phyloP scores from a whole-genome alignment of 2,329 filamentous ascomycete species.

The Botrytis fragariae region DNA sequence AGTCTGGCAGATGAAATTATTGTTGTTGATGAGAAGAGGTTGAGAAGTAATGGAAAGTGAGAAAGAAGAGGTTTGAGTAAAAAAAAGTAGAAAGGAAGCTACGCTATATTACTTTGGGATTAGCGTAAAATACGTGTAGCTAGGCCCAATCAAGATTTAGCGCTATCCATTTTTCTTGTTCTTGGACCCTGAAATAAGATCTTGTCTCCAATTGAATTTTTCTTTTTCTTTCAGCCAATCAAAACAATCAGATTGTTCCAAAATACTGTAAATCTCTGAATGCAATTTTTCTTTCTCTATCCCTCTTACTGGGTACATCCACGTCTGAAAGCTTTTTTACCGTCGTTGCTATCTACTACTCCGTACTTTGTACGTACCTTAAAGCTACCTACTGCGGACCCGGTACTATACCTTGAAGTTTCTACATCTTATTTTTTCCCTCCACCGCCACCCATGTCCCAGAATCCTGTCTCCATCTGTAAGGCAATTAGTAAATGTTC shows the following conservation, averaged over 20 bases:
- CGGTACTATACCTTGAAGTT: background rate
- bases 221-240: background rate
- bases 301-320: background rate
- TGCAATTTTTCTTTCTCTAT: constrained; percentile 3
- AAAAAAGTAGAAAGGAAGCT: constrained; percentile 20
- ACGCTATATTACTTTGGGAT: background rate
- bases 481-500: constrained; percentile 12
- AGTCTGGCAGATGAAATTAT: constrained; percentile 23
- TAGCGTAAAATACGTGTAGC: background rate
- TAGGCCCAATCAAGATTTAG: constrained; percentile 1
- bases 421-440: background rate
- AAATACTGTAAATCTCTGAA: constrained; percentile 12
- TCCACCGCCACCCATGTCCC: constrained; percentile 59
- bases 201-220: background rate
- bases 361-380: background rate
- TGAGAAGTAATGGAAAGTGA: constrained; percentile 16
- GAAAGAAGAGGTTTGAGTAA: constrained; percentile 25
- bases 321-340: background rate
- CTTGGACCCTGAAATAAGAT: constrained; percentile 7
- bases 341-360: background rate
- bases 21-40: constrained; percentile 24
- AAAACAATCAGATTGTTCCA: constrained; percentile 7
- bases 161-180: background rate
- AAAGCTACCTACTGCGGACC: background rate
- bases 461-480: constrained; percentile 72